Evolutionary conservation across 176 grass and related monocot species (phyloP), one percentile per base, ranked within the genome.

Genomic region (Pharus latifolius): DNA sequence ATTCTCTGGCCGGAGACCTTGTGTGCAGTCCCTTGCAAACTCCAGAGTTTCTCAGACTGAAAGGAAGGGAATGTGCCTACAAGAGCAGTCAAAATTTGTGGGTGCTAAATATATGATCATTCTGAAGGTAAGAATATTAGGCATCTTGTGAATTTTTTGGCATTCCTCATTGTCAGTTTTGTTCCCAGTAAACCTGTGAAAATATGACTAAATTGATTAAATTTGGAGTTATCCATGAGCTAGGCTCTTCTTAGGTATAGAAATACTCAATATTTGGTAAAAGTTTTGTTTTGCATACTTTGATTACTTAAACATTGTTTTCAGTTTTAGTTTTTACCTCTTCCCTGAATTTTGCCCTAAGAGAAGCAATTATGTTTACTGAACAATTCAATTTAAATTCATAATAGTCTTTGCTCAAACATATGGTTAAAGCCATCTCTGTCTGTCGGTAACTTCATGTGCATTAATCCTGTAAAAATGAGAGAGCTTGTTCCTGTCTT

Each of bases 11-110:
- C 34, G 57, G 11, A 76, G 73, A 60, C 16, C 60, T 53, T 76
- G 73, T 1, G 24, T 65, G 48, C 73, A 76, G 33, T 76, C 60
- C 73, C 73, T 76, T 65, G 73, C 73, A 22, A 76, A 76, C 47
- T 76, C 60, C 1, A 76, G 60, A 25, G 60, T 76, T 76, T 76
- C 73, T 42, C 47, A 59, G 24, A 76, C 34, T 14, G 47, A 65
- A 24, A 76, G 73, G 73, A 76, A 76, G 19, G 73, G 73, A 7
- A 76, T 54, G 48, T 76, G 73, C 60, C 73, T 76, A 52, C 20
- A 40, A 8, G 24, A 76, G 9, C 15, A 64, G 11, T 34, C 27
- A 47, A 42, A 2, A 26, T 74, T 61, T 49, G n/a, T 31, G 19
- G 42, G n/a, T 20, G 5, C 3, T 15, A 10, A 31, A 35, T 0